Evolutionary conservation across 1,139 yeast species (phyloP).

Genomic region (Saccharomyces hybrid): DNA sequence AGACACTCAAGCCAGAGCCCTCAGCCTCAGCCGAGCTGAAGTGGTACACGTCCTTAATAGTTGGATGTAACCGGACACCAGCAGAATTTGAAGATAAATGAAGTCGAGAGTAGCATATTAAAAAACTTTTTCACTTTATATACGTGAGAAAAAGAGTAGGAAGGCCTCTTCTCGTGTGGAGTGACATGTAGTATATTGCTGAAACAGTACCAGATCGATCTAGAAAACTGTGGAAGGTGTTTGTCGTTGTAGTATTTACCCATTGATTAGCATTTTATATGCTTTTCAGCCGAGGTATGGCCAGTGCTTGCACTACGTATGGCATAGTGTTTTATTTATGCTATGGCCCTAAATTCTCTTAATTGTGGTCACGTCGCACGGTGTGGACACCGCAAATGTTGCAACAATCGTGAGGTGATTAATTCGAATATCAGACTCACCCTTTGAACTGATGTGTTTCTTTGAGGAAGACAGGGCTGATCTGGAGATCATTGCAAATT

Average conservation of each 20-base stretch:
- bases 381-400: background rate
- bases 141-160: background rate
- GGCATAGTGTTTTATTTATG: background rate
- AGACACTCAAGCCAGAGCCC: background rate
- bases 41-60: too few species aligned
- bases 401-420: slow-evolving; percentile 1
- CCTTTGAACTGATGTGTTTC: background rate
- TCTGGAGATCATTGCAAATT: background rate
- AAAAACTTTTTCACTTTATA: background rate
- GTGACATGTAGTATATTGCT: background rate
- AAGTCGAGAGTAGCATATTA: background rate
- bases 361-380: background rate
- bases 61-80: too few species aligned
- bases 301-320: background rate
- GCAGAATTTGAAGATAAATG: too few species aligned
- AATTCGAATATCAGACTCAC: background rate
- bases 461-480: background rate
- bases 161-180: background rate
- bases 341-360: background rate
- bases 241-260: background rate
- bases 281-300: background rate
- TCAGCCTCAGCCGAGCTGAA: background rate
- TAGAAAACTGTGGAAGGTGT: background rate
- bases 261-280: background rate
- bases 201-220: background rate